Conservation (phyloP, 495 filamentous ascomycete genomes). For the Trichodelitschia bisporula region DNA sequence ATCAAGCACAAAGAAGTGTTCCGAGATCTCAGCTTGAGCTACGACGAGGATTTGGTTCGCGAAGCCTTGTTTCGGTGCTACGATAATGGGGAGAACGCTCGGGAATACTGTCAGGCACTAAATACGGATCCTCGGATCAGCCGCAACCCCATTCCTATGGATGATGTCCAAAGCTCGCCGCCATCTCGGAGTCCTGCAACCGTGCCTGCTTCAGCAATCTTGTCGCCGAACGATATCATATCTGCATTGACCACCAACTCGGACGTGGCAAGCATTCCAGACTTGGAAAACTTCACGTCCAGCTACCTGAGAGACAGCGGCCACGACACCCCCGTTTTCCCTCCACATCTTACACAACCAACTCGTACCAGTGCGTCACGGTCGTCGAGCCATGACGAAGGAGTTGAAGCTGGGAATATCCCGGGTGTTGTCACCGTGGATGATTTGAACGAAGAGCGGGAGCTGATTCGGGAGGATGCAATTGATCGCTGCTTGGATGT, state of each 20-base stretch:
- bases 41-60: slow-evolving; percentile 27
- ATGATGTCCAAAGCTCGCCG: slow-evolving; percentile 13
- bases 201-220: no score
- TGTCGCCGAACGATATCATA: no score
- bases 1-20: slow-evolving; percentile 9
- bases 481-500: slow-evolving; percentile 82
- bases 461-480: slow-evolving; percentile 43
- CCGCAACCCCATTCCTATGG: slow-evolving; percentile 38
- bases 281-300: no score
- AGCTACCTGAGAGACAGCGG: neutral
- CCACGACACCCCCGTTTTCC: neutral
- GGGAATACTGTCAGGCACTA: slow-evolving; percentile 51
- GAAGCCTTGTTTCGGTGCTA: slow-evolving; percentile 70
- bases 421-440: slow-evolving; percentile 38
- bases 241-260: neutral
- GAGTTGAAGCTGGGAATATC: slow-evolving; percentile 9
- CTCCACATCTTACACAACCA: no score
- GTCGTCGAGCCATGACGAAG: neutral
- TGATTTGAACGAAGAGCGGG: slow-evolving; percentile 58
- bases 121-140: slow-evolving; percentile 16
- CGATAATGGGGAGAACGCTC: slow-evolving; percentile 29
- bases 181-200: neutral
- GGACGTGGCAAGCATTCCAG: no score
- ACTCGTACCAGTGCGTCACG: no score
- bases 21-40: slow-evolving; percentile 26